A percentile compares a stretch with the other conserved stretches of the same genome.
phyloP scores from a whole-genome alignment of 1,284 basidiomycete species.

The Ceraceosorus guamensis region DNA sequence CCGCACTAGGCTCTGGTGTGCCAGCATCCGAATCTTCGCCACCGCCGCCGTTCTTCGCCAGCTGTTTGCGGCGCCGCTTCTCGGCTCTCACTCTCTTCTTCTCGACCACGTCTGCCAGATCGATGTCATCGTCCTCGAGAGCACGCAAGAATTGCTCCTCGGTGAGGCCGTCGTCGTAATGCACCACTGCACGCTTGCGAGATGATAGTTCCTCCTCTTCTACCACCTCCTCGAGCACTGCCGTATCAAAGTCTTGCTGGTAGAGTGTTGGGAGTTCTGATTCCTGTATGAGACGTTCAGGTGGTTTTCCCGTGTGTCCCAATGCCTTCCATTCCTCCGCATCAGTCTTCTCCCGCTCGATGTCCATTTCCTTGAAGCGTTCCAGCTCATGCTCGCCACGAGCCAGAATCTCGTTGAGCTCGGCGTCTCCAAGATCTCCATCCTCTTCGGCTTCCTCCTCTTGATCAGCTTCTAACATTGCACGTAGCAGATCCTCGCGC shows the following conservation, averaged over 20 bases:
- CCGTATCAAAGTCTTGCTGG: slow-evolving; percentile 58
- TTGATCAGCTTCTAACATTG: slow-evolving; percentile 50
- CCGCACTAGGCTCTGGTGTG: slow-evolving; percentile 24
- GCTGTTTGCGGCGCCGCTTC: slow-evolving; percentile 35
- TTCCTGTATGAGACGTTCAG: slow-evolving; percentile 71
- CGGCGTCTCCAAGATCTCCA: slow-evolving; percentile 93
- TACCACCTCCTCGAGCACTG: slow-evolving; percentile 49
- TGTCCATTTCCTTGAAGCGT: slow-evolving; percentile 78
- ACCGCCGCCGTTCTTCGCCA: slow-evolving; percentile 15
- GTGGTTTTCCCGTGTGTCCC: slow-evolving; percentile 60
- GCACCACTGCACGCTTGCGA: slow-evolving; percentile 76
- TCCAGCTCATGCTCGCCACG: slow-evolving; percentile 72
- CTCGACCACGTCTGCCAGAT: slow-evolving; percentile 54
- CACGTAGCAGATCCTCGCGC: slow-evolving; percentile 84
- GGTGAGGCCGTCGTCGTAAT: slow-evolving; percentile 87
- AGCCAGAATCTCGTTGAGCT: slow-evolving; percentile 87
- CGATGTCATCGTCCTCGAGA: slow-evolving; percentile 73
- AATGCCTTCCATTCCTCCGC: slow-evolving; percentile 64
- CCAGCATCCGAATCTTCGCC: slow-evolving; percentile 22
- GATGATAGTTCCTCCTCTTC: slow-evolving; percentile 63
- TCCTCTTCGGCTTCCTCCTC: slow-evolving; percentile 52
- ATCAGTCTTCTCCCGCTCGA: slow-evolving; percentile 67
- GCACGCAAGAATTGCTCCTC: slow-evolving; percentile 77
- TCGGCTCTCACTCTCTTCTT: slow-evolving; percentile 47
- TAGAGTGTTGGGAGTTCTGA: slow-evolving; percentile 91